Evolutionary conservation across 345 rosid genomes (phyloP), one percentile per base, ranked within the genome.

Genomic region (Stellera chamaejasme): DNA sequence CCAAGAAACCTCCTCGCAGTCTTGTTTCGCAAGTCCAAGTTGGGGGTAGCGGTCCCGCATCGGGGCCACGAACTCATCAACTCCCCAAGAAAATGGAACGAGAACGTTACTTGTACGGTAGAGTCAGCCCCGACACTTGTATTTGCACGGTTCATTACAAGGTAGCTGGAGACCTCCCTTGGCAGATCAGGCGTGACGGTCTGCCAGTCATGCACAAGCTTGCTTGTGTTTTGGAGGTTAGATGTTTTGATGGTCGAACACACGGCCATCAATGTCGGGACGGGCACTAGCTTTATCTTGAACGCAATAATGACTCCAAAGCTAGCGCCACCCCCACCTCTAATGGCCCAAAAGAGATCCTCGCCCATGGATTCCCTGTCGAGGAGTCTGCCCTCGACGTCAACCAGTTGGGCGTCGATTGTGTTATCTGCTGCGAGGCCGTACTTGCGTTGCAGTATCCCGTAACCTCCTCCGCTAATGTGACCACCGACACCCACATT

Each of bases 341-440:
- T 27, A 32, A 58, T 58, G 10, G 61, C 61, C 53, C 61, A 47
- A 13, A 47, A 58, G 7, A 58, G 13, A 58, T 58, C 61, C 11
- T 58, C 52, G 2, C 61, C 61, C 61, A 58, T 58, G 10, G 61
- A 14, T 58, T 58, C 28, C 28, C 61, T 11, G 3, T 58, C 53
- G 11, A 58, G 45, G 15, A 58, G 28, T 36, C 53, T 28, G 12
- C 61, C 61, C 45, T 47, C 39, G 28, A 15, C 52, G 19, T 58
- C 61, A 11, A 58, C 39, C 2, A 58, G 3, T 2, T 11, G 61
- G 15, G 61, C 61, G 10, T 58, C 52, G 2, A 58, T 36, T 11
- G 48, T 16, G 19, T 58, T 41, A 28, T 58, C 61, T 2, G 61
- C 61, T 4, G 61, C 61, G 27, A 58, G 53, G 23, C 61, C 61